phyloP scores from a whole-genome alignment of 345 rosid species.

The Eucalyptus brandiana region DNA sequence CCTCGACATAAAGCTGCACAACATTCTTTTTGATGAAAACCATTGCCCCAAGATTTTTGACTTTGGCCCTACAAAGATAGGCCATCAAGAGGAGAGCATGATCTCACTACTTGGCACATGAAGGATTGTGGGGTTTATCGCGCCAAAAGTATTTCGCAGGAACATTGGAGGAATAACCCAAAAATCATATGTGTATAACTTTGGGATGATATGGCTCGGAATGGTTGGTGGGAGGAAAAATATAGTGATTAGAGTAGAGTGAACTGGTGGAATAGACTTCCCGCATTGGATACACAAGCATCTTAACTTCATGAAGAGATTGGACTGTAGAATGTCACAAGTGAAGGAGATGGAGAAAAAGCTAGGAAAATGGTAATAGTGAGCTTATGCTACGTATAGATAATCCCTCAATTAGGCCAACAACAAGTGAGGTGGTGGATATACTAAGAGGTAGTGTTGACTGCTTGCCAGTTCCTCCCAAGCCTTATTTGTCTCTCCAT shows the following conservation, averaged over 20 bases:
- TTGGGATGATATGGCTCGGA: not conserved
- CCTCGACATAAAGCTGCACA: not conserved
- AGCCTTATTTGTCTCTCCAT: not conserved
- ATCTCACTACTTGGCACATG: conserved; percentile 2
- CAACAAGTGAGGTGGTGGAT: not conserved
- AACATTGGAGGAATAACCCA: not conserved
- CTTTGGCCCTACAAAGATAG: no score
- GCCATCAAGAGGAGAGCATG: conserved; percentile 4
- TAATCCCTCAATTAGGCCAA: not conserved
- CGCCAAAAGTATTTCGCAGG: not conserved
- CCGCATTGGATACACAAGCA: not conserved
- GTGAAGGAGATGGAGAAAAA: not conserved
- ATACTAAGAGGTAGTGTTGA: not conserved
- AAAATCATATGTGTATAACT: not conserved
- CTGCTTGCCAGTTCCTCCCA: not conserved
- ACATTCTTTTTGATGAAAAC: not conserved
- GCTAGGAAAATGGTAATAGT: not conserved
- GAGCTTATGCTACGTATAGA: not conserved
- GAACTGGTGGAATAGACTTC: not conserved
- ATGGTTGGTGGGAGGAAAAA: not conserved
- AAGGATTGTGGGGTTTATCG: conserved; percentile 19
- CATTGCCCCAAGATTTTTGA: no score
- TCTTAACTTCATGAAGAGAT: not conserved
- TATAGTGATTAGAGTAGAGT: not conserved
- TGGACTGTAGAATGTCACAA: not conserved